Base-by-base conservation (phyloP, 441 rosid genomes). In the Populus tomentosa region DNA sequence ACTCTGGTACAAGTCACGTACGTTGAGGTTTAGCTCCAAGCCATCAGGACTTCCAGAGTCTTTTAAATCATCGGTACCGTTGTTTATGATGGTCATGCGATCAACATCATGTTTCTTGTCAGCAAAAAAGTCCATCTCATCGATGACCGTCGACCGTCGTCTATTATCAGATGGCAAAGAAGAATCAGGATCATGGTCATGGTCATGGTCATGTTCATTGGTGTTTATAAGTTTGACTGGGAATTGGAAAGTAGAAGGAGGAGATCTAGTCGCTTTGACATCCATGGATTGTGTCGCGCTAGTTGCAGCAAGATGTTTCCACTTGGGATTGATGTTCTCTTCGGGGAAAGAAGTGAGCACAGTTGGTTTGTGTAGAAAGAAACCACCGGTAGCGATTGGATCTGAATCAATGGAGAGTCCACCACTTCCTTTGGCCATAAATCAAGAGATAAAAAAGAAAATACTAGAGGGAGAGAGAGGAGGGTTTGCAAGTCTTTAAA, bases 341-440 rank as follows among this genome's bases (percentile, higher is more conserved):
- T 76, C 79, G 56, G 86, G 78, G 73, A 85, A 86, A 62, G 90
- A 86, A 81, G 80, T 81, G 79, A 86, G 83, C 32, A 82, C 85
- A 56, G 83, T 67, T 50, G 87, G 82, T 2, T 74, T 82, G 79
- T 77, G 86, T 30, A 81, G 70, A 75, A 80, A 78, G 72, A 76
- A 84, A 75, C 32, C 10, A 50, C 56, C 40, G 30, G 72, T 11
- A 59, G 71, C 62, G 36, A 38, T 0, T 38, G 61, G 89, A 83
- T 86, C 88, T 81, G 86, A 87, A 87, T 88, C 89, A 85, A 87
- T 83, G 82, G 89, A 85, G 81, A 87, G 85, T 81, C 85, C 87
- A 84, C 77, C 61, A 24, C 85, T 78, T 61, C 74, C 78, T 67
- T 69, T 81, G 84, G 85, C 89, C 89, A 86, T 89, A 82, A 82